Evolutionary conservation across 1,284 basidiomycete genomes (phyloP).

Genomic region (Filobasidium uniguttulatum): DNA sequence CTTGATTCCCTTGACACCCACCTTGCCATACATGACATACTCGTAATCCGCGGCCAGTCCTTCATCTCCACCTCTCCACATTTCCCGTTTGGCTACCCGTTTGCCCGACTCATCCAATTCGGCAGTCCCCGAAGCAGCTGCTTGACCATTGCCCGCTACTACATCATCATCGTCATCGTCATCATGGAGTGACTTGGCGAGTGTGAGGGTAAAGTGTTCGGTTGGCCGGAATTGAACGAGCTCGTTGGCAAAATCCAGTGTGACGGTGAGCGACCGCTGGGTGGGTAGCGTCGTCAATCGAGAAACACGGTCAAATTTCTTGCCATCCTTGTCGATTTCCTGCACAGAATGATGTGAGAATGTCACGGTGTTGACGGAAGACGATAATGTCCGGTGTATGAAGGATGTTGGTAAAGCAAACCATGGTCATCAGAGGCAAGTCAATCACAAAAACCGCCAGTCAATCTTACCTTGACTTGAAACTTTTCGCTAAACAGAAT

Average conservation of each 20-base stretch:
- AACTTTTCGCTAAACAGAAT: conserved; percentile 77
- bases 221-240: conserved; percentile 57
- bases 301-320: conserved; percentile 88
- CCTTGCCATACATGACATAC: conserved; percentile 99
- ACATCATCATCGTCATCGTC: conserved; percentile 44
- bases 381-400: too few species aligned
- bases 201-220: conserved; percentile 69
- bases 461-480: conserved; percentile 47
- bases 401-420: too few species aligned
- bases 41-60: conserved; percentile 94
- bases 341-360: conserved; percentile 6
- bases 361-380: too few species aligned
- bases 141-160: conserved; percentile 19
- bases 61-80: conserved; percentile 56
- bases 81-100: conserved; percentile 73
- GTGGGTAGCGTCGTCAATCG: conserved; percentile 69
- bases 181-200: conserved; percentile 62
- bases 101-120: conserved; percentile 47
- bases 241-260: conserved; percentile 81
- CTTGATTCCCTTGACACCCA: conserved; percentile 34
- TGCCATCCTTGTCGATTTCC: conserved; percentile 76
- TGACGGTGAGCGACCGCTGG: conserved; percentile 78
- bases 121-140: conserved; percentile 32
- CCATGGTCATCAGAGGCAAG: too few species aligned
- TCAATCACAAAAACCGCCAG: too few species aligned